phyloP scores from a whole-genome alignment of 2,329 filamentous ascomycete species.

The Monosporascus sp. region DNA sequence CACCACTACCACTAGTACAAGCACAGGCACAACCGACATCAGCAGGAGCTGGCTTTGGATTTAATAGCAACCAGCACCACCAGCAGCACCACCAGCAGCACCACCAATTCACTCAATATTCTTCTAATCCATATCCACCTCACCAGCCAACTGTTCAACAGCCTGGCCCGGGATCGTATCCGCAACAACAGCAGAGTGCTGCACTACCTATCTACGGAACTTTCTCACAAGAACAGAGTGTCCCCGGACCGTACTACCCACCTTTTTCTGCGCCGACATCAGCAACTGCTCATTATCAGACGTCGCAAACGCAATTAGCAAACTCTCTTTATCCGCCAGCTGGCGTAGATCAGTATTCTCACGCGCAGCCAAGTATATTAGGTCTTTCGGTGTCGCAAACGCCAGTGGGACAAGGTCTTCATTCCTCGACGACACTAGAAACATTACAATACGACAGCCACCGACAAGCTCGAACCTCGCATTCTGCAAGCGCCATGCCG shows the following conservation, averaged over 20 bases:
- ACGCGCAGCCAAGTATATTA: not conserved
- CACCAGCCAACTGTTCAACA: conserved; percentile 19
- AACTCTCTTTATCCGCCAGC: not conserved
- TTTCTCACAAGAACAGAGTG: conserved; percentile 6
- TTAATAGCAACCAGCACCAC: conserved; percentile 13
- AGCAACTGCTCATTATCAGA: conserved; percentile 9
- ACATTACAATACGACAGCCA: conserved; percentile 19
- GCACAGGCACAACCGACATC: not conserved
- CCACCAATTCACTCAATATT: conserved; percentile 10
- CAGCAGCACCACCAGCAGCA: conserved; percentile 15
- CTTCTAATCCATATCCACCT: conserved; percentile 8
- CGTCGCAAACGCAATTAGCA: conserved; percentile 6
- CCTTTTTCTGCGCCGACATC: conserved; percentile 17
- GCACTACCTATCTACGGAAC: not conserved
- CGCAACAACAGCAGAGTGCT: conserved; percentile 4
- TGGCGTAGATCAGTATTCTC: not conserved
- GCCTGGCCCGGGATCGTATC: conserved; percentile 12
- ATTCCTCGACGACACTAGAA: not conserved
- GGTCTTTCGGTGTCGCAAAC: conserved; percentile 7
- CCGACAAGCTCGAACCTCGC: conserved; percentile 12
- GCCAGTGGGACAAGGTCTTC: not conserved
- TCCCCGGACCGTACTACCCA: conserved; percentile 18
- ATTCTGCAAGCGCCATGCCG: conserved; percentile 29
- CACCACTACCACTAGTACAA: not conserved
- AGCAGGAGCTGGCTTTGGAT: not conserved